Base-by-base conservation (phyloP, 768 basidiomycete genomes). In the Brasilioporus rufonigricans region DNA sequence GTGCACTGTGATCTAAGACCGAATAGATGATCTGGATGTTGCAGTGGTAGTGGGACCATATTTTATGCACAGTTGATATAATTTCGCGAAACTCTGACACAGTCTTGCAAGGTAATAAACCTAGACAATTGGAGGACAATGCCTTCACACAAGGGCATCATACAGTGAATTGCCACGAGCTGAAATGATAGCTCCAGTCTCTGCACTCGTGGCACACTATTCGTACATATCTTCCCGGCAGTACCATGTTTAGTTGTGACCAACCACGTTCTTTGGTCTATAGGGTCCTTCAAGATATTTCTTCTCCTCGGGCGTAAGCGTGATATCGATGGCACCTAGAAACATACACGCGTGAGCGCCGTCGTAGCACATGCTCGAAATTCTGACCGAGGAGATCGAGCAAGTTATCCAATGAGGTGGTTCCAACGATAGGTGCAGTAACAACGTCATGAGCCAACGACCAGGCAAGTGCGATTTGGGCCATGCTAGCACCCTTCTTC, bases 211-310 rank as follows among this genome's bases (percentile, higher is more conserved):
- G 11, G 11, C 32, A 33, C 13, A 33, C 36, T 38, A 38, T 19
- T 36, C 27, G 14, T 44, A 31, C 53, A 18, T n/a, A n/a, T 23
- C 1, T 10, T 35, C 26, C 19, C 26, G 13, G 5, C n/a, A 23
- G 14, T 12, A 21, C 11, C 16, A 18, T 26, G 18, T 36, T 71
- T 58, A 75, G 16, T 40, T 41, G 62, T 82, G 79, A 12, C 84
- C 81, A n/a, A 78, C 61, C 16, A 82, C 68, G 1, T 55, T 57
- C 53, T 73, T 48, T 5, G 55, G 19, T 26, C 32, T 40, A 44
- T 56, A 56, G n/a, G 55, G 53, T 47, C 55, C 55, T 24, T 56
- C 55, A 21, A 56, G 13, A 31, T 56, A 56, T 35, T 40, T 56
- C 53, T 33, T 33, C 55, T 56, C 53, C 32, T 56, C 55, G 10